Conservation (phyloP, 192 early-diverging fungal genomes). For the Coemansia sp. region DNA sequence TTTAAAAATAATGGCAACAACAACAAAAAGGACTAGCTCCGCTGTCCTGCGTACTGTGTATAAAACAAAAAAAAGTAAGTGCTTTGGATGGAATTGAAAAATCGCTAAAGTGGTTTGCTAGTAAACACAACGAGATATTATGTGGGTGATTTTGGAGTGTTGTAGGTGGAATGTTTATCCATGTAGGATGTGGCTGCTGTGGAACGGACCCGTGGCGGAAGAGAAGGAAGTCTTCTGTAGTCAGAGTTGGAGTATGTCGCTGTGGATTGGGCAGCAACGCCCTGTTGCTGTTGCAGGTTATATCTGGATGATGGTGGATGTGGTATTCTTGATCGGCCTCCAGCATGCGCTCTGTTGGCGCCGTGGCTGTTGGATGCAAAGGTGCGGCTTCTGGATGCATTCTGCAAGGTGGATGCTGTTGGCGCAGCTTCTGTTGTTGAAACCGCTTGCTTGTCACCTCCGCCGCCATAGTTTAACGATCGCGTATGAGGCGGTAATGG, state of each 20-base stretch:
- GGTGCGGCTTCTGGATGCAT: background rate
- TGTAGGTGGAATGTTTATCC: slow-evolving; percentile 20
- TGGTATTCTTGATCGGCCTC: slow-evolving; percentile 16
- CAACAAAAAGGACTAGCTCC: no score
- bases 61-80: no score
- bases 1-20: no score
- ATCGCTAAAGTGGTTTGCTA: no score
- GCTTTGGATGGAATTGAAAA: no score
- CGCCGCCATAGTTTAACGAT: slow-evolving; percentile 26
- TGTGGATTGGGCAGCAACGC: background rate
- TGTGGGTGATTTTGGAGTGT: slow-evolving; percentile 7
- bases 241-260: slow-evolving; percentile 8
- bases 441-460: slow-evolving; percentile 4
- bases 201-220: slow-evolving; percentile 44
- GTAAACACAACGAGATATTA: background rate
- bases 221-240: slow-evolving; percentile 44
- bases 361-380: slow-evolving; percentile 2
- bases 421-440: background rate
- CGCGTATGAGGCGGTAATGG: slow-evolving; percentile 20
- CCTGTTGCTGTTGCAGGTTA: slow-evolving; percentile 32
- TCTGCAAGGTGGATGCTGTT: background rate
- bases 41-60: no score
- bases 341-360: background rate
- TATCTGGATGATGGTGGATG: slow-evolving; percentile 31
- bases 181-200: slow-evolving; percentile 37